A percentile compares a stretch with the other conserved stretches of the same genome.
Conservation (phyloP, 441 rosid species). For the Geranium incanum region DNA sequence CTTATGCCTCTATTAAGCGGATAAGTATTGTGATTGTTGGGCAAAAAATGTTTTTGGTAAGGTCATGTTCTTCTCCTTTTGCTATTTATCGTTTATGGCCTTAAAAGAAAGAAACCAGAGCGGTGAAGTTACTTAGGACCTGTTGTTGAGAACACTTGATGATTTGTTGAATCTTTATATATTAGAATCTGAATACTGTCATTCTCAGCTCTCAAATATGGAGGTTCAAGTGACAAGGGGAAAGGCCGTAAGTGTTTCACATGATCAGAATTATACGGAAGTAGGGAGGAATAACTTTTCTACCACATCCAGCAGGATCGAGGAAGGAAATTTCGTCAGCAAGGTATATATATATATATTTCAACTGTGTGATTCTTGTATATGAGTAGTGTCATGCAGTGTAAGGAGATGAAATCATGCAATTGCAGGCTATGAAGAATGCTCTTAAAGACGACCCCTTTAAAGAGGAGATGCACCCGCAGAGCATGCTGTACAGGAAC, state of each 20-base stretch:
- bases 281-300: slow-evolving; percentile 17
- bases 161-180: background rate
- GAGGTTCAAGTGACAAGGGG: slow-evolving; percentile 22
- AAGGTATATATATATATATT: slow-evolving; percentile 18
- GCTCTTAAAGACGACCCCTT: slow-evolving; percentile 20
- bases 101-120: background rate
- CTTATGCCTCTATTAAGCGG: background rate
- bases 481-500: slow-evolving; percentile 24
- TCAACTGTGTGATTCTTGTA: background rate
- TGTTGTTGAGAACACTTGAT: background rate
- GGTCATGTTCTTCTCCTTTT: background rate
- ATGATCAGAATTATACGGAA: slow-evolving; percentile 12
- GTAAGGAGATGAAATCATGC: background rate
- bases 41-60: background rate
- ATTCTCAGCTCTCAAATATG: slow-evolving; percentile 19
- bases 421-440: slow-evolving; percentile 24
- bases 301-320: slow-evolving; percentile 14
- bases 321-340: slow-evolving; percentile 15
- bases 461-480: slow-evolving; percentile 22
- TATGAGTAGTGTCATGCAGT: background rate
- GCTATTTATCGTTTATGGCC: background rate
- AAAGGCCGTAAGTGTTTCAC: slow-evolving; percentile 19
- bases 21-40: background rate
- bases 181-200: slow-evolving; percentile 15
- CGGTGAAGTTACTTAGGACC: background rate